Conservation (phyloP, 257 asterid species). For the Phtheirospermum japonicum region DNA sequence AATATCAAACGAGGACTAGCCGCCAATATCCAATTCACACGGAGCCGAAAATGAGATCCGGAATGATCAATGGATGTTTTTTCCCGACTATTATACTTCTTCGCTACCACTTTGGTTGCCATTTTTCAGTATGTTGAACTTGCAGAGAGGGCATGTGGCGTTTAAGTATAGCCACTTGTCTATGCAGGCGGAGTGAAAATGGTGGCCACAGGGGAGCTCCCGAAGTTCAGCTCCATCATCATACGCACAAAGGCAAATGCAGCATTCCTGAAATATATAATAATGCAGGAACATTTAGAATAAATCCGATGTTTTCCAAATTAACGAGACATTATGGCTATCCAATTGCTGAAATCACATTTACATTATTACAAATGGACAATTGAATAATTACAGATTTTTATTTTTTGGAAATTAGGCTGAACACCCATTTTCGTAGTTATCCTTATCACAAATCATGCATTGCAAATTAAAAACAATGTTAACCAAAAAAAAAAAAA, state of each 20-base stretch:
- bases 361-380: too few relatives aligned
- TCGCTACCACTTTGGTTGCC: conserved; percentile 66
- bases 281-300: background rate
- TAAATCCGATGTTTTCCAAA: background rate
- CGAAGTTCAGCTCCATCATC: conserved; percentile 86
- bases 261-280: conserved; percentile 65
- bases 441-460: too few relatives aligned
- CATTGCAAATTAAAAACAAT: background rate
- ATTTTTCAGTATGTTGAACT: conserved; percentile 70
- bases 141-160: conserved; percentile 89
- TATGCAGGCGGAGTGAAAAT: conserved; percentile 72
- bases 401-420: too few relatives aligned
- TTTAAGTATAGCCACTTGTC: conserved; percentile 87
- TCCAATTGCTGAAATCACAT: too few relatives aligned
- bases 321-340: background rate
- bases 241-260: conserved; percentile 80
- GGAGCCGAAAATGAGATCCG: too few relatives aligned
- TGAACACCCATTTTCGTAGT: too few relatives aligned
- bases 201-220: conserved; percentile 91
- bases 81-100: conserved; percentile 40
- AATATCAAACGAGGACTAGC: background rate
- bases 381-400: too few relatives aligned
- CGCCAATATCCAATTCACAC: conserved; percentile 1
- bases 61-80: background rate
- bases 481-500: conserved; percentile 1